phyloP scores from a whole-genome alignment of 805 yeast species.

The Schwanniomyces vanrijiae region DNA sequence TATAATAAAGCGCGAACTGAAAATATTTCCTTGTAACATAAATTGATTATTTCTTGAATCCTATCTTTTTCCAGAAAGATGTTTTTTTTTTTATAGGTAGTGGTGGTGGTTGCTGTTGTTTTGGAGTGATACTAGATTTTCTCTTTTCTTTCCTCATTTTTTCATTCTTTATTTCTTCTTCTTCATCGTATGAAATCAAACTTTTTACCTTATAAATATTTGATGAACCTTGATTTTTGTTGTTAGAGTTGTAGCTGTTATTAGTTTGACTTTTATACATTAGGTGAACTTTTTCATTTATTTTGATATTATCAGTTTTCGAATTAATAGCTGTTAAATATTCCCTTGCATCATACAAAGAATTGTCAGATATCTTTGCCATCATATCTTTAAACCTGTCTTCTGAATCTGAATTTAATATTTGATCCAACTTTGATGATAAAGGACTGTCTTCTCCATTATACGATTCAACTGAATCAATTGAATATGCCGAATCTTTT shows the following conservation, averaged over 20 bases:
- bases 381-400: constrained; percentile 23
- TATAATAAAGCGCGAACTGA: neutral
- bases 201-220: constrained; percentile 42
- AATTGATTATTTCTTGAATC: constrained; percentile 15
- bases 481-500: constrained; percentile 1
- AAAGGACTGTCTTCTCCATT: constrained; percentile 3
- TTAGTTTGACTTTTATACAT: constrained; percentile 29
- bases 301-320: constrained; percentile 18
- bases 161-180: constrained; percentile 22
- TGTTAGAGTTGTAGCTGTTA: neutral
- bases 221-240: neutral
- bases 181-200: constrained; percentile 34
- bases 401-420: neutral
- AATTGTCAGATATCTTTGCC: constrained; percentile 22
- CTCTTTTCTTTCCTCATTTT: constrained; percentile 7
- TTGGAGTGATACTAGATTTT: constrained; percentile 3
- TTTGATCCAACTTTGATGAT: neutral
- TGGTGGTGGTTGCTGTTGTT: neutral
- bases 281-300: constrained; percentile 34
- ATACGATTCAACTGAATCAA: constrained; percentile 3
- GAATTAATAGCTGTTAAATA: constrained; percentile 23
- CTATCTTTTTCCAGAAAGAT: constrained; percentile 21
- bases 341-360: constrained; percentile 24
- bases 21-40: neutral
- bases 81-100: constrained; percentile 15